Evolutionary conservation across 2,329 filamentous ascomycete genomes (phyloP).

Genomic region (Fonsecaea multimorphosa): DNA sequence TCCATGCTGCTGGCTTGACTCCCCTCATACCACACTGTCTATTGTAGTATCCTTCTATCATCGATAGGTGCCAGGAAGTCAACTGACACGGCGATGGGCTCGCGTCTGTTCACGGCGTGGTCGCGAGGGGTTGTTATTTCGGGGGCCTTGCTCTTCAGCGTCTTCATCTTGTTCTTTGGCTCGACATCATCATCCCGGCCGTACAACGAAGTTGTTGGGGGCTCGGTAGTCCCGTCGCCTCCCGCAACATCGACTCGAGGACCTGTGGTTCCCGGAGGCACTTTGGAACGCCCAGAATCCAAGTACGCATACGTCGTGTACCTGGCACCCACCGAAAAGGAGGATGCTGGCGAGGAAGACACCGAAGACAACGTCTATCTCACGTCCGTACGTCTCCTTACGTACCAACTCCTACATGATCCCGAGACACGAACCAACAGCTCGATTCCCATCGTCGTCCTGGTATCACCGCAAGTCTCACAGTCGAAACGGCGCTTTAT

Average conservation of each 20-base stretch:
- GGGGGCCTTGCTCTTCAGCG: neutral
- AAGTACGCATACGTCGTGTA: neutral
- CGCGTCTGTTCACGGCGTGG: neutral
- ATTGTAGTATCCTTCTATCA: neutral
- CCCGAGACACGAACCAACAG: slow-evolving; percentile 45
- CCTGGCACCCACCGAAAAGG: neutral
- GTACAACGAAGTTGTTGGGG: neutral
- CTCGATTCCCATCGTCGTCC: slow-evolving; percentile 48
- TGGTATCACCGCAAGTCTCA: slow-evolving; percentile 45
- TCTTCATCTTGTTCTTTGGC: neutral
- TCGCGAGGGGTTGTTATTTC: neutral
- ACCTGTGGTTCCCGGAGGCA: neutral
- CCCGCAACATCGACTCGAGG: neutral
- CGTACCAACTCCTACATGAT: slow-evolving; percentile 52
- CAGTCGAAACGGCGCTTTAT: slow-evolving; percentile 45
- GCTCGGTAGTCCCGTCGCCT: neutral
- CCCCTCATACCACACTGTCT: neutral
- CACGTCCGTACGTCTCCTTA: slow-evolving; percentile 47
- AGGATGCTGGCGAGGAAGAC: slow-evolving; percentile 18
- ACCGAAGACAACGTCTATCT: slow-evolving; percentile 49
- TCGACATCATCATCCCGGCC: neutral
- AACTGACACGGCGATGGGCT: neutral
- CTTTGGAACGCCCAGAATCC: neutral
- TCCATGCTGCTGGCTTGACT: neutral
- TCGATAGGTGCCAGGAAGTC: neutral